These are phyloP conservation scores for Colletotrichum horii DNA, from an alignment of 2,329 filamentous ascomycete genomes.

Conservation along the genomic window DNA sequence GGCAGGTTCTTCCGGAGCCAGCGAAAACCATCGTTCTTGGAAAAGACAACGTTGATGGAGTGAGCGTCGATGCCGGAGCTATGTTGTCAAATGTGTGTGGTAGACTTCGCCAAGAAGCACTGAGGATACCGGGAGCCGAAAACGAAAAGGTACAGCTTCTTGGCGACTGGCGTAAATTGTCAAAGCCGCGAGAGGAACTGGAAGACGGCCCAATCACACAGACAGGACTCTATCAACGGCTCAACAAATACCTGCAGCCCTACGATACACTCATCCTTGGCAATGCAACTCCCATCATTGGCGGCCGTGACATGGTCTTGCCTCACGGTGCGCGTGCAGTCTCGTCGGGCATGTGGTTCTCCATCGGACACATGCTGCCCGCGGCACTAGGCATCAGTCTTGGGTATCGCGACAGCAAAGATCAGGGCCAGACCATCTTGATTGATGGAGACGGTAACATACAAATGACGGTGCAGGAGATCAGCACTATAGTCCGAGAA, in stretches of 20 bases:
- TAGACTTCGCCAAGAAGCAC: neutral
- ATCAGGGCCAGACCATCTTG: slow-evolving; percentile 48
- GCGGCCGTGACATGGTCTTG: slow-evolving; percentile 54
- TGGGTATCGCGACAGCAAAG: slow-evolving; percentile 37
- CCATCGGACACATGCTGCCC: slow-evolving; percentile 65
- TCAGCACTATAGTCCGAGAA: slow-evolving; percentile 66
- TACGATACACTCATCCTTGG: neutral
- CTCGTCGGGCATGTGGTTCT: slow-evolving; percentile 60
- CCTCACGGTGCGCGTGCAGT: slow-evolving; percentile 45
- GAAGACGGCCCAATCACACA: neutral
- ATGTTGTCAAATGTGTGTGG: neutral
- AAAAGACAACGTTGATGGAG: neutral
- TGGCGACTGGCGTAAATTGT: neutral
- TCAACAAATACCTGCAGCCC: neutral
- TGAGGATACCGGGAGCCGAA: neutral
- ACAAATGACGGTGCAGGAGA: slow-evolving; percentile 70
- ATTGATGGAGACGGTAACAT: slow-evolving; percentile 70
- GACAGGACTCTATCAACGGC: neutral
- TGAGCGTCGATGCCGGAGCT: neutral
- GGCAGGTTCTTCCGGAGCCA: neutral
- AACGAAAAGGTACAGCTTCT: neutral
- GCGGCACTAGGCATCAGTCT: slow-evolving; percentile 60
- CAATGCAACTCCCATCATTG: slow-evolving; percentile 62
- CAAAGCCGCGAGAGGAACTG: neutral
- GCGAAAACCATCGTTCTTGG: neutral